Percentiles rank a stretch among this genome's conserved stretches.
Conservation (phyloP, 1,139 yeast genomes). For the Scheffersomyces titani region DNA sequence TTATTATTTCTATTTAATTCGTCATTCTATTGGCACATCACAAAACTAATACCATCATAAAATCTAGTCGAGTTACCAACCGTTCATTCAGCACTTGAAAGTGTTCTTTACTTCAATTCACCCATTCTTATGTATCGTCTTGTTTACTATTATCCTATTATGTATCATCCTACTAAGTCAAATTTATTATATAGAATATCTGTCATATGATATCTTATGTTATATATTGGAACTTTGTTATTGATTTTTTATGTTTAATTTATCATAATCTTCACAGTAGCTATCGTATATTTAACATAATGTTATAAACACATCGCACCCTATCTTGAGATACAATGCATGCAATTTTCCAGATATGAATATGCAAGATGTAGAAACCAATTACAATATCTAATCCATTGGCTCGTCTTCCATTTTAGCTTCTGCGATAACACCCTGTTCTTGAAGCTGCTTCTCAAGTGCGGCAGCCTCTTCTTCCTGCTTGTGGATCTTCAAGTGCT, state of each 20-base stretch:
- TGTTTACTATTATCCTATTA: too few relatives aligned
- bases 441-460: not conserved
- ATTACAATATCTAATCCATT: not conserved
- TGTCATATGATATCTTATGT: too few relatives aligned
- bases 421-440: not conserved
- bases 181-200: too few relatives aligned
- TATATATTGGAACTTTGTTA: not conserved
- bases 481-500: slow-evolving; percentile 72
- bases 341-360: not conserved
- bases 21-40: not conserved
- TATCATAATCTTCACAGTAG: not conserved
- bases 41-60: not conserved
- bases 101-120: not conserved
- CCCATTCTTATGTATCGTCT: not conserved
- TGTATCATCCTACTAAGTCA: not conserved
- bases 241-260: not conserved
- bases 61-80: not conserved
- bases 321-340: not conserved
- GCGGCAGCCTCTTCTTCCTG: slow-evolving; percentile 27
- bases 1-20: not conserved
- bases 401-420: not conserved
- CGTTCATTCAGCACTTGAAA: not conserved
- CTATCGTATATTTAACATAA: not conserved
- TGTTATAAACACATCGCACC: not conserved
- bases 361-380: not conserved